A percentile compares a stretch with the other conserved stretches of the same genome.
These are phyloP conservation scores for Agaricus blazei DNA, from an alignment of 768 basidiomycete genomes.

Conservation along the genomic window DNA sequence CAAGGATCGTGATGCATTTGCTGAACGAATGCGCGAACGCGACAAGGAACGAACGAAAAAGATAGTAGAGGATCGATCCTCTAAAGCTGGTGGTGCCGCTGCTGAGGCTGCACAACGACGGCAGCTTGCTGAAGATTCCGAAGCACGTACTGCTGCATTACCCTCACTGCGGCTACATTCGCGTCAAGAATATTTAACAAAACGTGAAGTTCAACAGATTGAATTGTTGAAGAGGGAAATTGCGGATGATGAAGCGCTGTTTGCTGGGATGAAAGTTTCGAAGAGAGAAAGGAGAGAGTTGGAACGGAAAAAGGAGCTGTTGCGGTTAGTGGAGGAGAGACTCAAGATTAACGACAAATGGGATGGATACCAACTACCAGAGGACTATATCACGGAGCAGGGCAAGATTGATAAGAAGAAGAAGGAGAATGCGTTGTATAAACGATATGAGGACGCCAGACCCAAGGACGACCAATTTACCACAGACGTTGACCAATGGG, in stretches of 20 bases:
- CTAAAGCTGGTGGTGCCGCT: slow-evolving; percentile 65
- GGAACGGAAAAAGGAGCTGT: slow-evolving; percentile 87
- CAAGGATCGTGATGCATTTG: slow-evolving; percentile 88
- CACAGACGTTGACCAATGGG: slow-evolving; percentile 98
- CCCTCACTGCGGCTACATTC: slow-evolving; percentile 83
- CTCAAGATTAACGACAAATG: slow-evolving; percentile 92
- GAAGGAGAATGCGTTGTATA: slow-evolving; percentile 87
- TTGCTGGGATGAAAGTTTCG: slow-evolving; percentile 86
- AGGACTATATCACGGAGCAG: slow-evolving; percentile 97
- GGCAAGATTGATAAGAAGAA: slow-evolving; percentile 98
- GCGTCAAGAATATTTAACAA: slow-evolving; percentile 92
- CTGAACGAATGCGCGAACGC: slow-evolving; percentile 77
- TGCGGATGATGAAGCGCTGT: slow-evolving; percentile 88
- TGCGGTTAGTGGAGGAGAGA: slow-evolving; percentile 90
- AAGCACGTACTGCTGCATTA: slow-evolving; percentile 47
- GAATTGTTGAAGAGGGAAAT: slow-evolving; percentile 92
- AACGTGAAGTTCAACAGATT: slow-evolving; percentile 94
- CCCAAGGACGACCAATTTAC: slow-evolving; percentile 91
- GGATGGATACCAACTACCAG: slow-evolving; percentile 95
- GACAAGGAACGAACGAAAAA: slow-evolving; percentile 88
- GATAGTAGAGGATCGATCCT: slow-evolving; percentile 87
- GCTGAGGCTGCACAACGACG: slow-evolving; percentile 81
- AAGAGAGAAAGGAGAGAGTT: slow-evolving; percentile 78
- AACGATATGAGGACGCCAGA: slow-evolving; percentile 92
- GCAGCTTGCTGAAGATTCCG: slow-evolving; percentile 74